phyloP scores from a whole-genome alignment of 306 rosid genomes.

The Echinosophora koreensis region DNA sequence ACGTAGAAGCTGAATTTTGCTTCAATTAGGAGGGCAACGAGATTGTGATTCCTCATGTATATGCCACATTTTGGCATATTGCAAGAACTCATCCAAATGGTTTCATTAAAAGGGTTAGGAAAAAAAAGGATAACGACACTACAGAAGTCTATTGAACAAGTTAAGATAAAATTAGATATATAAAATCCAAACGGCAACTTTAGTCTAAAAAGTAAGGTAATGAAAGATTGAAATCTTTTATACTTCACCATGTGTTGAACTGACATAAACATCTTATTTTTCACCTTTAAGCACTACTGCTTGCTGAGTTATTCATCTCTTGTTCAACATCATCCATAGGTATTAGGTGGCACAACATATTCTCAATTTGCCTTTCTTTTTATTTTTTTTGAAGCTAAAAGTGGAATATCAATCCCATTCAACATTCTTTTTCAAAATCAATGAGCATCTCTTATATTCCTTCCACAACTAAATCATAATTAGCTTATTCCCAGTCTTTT shows the following conservation, averaged over 20 bases:
- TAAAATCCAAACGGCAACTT: slow-evolving; percentile 50
- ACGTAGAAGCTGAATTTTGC: slow-evolving; percentile 10
- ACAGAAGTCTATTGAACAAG: slow-evolving; percentile 1
- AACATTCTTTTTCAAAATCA: slow-evolving; percentile 50
- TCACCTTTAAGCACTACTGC: slow-evolving; percentile 40
- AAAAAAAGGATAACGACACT: slow-evolving; percentile 32
- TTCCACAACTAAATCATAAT: slow-evolving; percentile 46
- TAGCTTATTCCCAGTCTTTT: slow-evolving; percentile 13
- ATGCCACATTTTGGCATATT: too few relatives aligned
- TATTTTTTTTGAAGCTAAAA: slow-evolving; percentile 32
- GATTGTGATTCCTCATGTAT: neutral
- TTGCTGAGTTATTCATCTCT: slow-evolving; percentile 32
- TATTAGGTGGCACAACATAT: slow-evolving; percentile 43
- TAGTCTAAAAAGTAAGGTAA: slow-evolving; percentile 42
- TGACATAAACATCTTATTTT: slow-evolving; percentile 40
- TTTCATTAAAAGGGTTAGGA: neutral
- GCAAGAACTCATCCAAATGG: too few relatives aligned
- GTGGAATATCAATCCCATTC: slow-evolving; percentile 53
- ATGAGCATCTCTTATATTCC: slow-evolving; percentile 46
- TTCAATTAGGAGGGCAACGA: slow-evolving; percentile 44
- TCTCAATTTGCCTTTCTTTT: slow-evolving; percentile 42
- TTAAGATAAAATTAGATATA: slow-evolving; percentile 34
- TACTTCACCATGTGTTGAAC: slow-evolving; percentile 45
- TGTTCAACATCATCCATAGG: slow-evolving; percentile 42
- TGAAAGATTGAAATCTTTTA: slow-evolving; percentile 50